Evolutionary conservation across 2,329 filamentous ascomycete species (phyloP).

Genomic region (Ophiostoma australiae): DNA sequence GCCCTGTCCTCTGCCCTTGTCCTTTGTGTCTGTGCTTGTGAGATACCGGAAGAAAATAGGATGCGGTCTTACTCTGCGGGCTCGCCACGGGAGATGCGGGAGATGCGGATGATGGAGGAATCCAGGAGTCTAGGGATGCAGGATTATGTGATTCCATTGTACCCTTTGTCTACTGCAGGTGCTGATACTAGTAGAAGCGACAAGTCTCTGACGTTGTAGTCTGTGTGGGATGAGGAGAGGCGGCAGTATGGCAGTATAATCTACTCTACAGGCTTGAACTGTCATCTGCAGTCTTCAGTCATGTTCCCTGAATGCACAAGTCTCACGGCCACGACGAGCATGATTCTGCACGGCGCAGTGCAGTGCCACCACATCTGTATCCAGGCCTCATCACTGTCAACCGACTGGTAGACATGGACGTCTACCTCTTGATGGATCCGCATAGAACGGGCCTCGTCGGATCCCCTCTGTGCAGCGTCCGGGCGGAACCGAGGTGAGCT

Average conservation of each 20-base stretch:
- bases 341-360: not conserved
- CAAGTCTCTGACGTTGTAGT: too few relatives aligned
- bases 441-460: not conserved
- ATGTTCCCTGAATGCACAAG: too few relatives aligned
- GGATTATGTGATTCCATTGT: too few relatives aligned
- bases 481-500: not conserved
- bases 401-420: too few relatives aligned
- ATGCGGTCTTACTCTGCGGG: not conserved
- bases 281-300: too few relatives aligned
- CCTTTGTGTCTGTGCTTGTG: slow-evolving; percentile 5
- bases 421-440: not conserved
- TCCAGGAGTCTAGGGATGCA: too few relatives aligned
- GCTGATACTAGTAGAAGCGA: too few relatives aligned
- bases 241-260: too few relatives aligned
- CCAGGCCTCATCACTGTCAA: not conserved
- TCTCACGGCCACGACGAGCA: not conserved
- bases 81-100: not conserved
- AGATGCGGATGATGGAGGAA: too few relatives aligned
- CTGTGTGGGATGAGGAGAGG: too few relatives aligned
- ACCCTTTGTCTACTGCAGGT: too few relatives aligned
- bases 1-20: not conserved
- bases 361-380: not conserved
- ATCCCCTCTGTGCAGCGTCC: not conserved
- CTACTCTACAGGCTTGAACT: too few relatives aligned
- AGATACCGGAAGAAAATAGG: slow-evolving; percentile 3